Conservation (phyloP, 495 filamentous ascomycete species). For the Penicillium antarcticum region DNA sequence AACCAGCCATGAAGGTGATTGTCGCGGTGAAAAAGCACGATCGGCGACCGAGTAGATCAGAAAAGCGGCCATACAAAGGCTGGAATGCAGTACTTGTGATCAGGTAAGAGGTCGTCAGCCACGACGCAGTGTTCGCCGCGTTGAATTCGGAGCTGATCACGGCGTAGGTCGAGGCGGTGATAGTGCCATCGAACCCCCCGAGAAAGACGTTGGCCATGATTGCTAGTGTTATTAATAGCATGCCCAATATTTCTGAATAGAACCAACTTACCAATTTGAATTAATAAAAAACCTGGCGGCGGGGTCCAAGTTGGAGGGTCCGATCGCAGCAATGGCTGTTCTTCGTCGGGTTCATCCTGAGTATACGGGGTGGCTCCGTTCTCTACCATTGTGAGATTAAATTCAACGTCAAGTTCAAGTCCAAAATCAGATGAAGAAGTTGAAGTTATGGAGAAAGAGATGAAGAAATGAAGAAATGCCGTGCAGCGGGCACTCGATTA, state of each 20-base stretch:
- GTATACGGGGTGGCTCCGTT: neutral
- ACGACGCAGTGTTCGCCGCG: conserved; percentile 57
- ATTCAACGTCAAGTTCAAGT: neutral
- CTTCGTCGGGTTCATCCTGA: conserved; percentile 17
- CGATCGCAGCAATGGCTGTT: conserved; percentile 37
- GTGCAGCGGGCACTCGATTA: conserved; percentile 21
- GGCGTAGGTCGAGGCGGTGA: conserved; percentile 63
- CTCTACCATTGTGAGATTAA: neutral
- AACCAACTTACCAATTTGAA: conserved; percentile 37
- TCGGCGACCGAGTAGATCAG: conserved; percentile 43
- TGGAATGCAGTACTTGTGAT: conserved; percentile 64
- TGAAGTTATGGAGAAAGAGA: no score
- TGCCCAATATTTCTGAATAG: no score
- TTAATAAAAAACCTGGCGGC: conserved; percentile 41
- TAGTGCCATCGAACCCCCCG: conserved; percentile 63
- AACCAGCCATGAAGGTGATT: conserved; percentile 42
- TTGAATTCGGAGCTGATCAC: conserved; percentile 69
- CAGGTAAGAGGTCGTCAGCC: conserved; percentile 64
- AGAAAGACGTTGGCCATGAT: conserved; percentile 67
- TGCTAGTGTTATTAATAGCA: conserved; percentile 22
- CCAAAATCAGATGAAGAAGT: neutral
- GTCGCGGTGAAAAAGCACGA: conserved; percentile 42
- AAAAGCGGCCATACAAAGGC: conserved; percentile 46
- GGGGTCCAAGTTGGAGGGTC: conserved; percentile 32
- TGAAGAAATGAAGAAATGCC: neutral